Evolutionary conservation across 129 eudicot genomes (phyloP), one percentile per base, ranked within the genome.

Genomic region (Saussurea involucrata): DNA sequence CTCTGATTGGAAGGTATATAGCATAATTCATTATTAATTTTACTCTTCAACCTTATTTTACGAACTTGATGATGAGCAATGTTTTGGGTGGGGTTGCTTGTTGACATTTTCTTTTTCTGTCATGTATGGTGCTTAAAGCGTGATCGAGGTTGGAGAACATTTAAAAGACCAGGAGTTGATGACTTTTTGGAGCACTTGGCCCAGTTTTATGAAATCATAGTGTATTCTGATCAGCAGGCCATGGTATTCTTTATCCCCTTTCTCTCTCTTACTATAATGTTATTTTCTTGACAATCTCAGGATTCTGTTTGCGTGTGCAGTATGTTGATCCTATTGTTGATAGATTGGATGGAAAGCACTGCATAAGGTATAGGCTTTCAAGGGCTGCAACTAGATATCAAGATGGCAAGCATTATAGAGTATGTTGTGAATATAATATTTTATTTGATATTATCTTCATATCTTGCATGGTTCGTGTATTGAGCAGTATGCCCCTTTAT

Each of bases 111-210:
- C 36, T 33, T 63, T 33, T 28, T 15, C 63, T 29, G 60, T 78
- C 11, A 44, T 78, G 5, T 63, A 22, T 46, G 36, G 36, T 83
- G 29, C 15, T 21, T 49, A 57, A 72, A 94, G 98, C 97, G 97
- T 86, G 98, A 94, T 36, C 84, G 93, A 76, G 98, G 98, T 63
- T 94, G 98, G 98, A 82, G 89, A 86, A 94, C 98, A 25, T 89
- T 89, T 68, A 94, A 94, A 82, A 85, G 98, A 63, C 98, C 98
- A 27, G 97, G 98, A 34, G 91, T 94, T 28, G 96, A 94, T 79
- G 92, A 78, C 77, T 94, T 94, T 61, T 75, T 94, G 87, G 93
- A 89, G 74, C 93, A 89, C 61, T 70, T 94, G 29, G 87, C 96
- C 76, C 97, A 87, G 63, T 89, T 72, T 73, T 89, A 89, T 83